phyloP scores from a whole-genome alignment of 352 stramenopile species.

The Phytophthora cactorum region DNA sequence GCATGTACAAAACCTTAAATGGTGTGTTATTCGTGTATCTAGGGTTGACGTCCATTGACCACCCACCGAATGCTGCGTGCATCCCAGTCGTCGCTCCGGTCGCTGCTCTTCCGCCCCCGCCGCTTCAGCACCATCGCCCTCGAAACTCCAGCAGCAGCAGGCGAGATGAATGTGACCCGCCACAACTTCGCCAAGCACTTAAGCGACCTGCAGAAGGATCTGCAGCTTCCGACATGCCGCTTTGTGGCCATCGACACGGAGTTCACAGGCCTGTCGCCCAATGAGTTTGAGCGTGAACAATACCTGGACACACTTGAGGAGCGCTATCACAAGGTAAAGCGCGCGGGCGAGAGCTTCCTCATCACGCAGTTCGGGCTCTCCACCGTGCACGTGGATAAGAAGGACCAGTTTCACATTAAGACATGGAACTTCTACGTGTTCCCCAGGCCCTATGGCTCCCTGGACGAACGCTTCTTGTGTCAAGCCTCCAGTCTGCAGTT shows the following conservation, averaged over 20 bases:
- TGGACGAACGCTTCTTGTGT: constrained; percentile 81
- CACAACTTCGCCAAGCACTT: constrained; percentile 80
- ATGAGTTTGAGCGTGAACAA: constrained; percentile 65
- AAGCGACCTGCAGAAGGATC: constrained; percentile 61
- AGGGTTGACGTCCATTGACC: constrained; percentile 7
- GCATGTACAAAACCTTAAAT: background rate
- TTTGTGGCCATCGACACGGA: constrained; percentile 88
- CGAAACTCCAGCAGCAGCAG: background rate
- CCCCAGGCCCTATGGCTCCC: constrained; percentile 62
- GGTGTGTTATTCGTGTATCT: constrained; percentile 7
- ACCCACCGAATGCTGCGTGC: constrained; percentile 41
- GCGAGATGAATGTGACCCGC: constrained; percentile 80
- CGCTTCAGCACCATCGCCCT: constrained; percentile 14
- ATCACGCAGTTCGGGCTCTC: constrained; percentile 87
- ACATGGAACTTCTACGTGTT: constrained; percentile 92
- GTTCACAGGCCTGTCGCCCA: constrained; percentile 79
- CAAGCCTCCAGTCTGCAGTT: constrained; percentile 86
- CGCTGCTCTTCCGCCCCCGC: constrained; percentile 26
- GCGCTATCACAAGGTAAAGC: constrained; percentile 78
- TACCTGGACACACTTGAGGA: constrained; percentile 82
- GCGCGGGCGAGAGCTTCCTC: constrained; percentile 78
- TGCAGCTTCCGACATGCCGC: constrained; percentile 62
- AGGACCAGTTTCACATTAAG: constrained; percentile 65
- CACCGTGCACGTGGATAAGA: constrained; percentile 68
- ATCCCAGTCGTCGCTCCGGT: constrained; percentile 34